Evolutionary conservation across 805 yeast genomes (phyloP).

Genomic region (Yarrowia alimentaria): DNA sequence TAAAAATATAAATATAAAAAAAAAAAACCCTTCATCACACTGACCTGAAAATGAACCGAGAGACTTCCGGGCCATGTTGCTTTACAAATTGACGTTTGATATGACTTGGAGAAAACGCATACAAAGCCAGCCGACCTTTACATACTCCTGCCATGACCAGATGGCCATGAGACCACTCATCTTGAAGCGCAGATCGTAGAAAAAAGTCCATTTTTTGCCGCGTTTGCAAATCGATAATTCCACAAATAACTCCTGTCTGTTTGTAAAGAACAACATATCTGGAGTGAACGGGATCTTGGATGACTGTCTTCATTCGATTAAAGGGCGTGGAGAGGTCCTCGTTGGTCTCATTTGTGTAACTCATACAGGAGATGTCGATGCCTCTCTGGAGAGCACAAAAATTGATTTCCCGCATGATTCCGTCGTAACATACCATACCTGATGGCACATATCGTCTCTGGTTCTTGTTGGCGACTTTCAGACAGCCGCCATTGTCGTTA

Average conservation of each 20-base stretch:
- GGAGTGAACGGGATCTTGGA: conserved; percentile 1
- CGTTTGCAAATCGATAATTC: background rate
- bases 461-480: background rate
- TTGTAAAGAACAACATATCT: conserved; percentile 1
- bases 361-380: conserved; percentile 1
- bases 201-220: conserved; percentile 10
- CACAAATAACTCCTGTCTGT: conserved; percentile 6
- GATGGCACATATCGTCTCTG: conserved; percentile 1
- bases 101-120: background rate
- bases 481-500: conserved; percentile 1
- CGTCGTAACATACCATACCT: conserved; percentile 4
- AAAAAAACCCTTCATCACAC: too few species aligned
- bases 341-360: background rate
- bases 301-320: conserved; percentile 11
- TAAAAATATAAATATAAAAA: too few species aligned
- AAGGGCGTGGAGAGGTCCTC: conserved; percentile 6
- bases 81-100: conserved; percentile 1
- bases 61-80: too few species aligned
- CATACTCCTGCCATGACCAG: conserved; percentile 19
- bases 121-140: background rate
- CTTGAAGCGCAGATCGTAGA: background rate
- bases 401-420: background rate
- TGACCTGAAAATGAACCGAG: too few species aligned
- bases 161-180: conserved; percentile 11
- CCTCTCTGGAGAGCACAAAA: conserved; percentile 10